These are phyloP conservation scores for Pezicula radicicola DNA, from an alignment of 2,329 filamentous ascomycete species.

Conservation along the genomic window DNA sequence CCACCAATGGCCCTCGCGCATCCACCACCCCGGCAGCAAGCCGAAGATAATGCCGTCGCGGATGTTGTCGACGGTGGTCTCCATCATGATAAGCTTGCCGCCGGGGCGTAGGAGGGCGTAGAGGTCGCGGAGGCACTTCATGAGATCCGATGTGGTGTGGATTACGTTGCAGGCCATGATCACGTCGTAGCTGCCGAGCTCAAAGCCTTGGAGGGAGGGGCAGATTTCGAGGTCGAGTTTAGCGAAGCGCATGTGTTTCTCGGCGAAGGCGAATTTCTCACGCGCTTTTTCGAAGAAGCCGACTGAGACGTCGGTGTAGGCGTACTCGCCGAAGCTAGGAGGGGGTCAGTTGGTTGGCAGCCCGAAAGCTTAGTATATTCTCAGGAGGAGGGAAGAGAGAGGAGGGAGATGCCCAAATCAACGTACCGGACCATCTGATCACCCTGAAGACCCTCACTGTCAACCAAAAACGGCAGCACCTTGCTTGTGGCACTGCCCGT, in stretches of 20 bases:
- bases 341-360: neutral
- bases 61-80: slow-evolving; percentile 9
- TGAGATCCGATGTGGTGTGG: slow-evolving; percentile 14
- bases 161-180: slow-evolving; percentile 15
- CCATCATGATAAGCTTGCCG: slow-evolving; percentile 21
- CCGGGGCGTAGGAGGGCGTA: slow-evolving; percentile 22
- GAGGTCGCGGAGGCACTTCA: slow-evolving; percentile 17
- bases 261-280: neutral
- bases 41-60: slow-evolving; percentile 2
- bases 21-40: slow-evolving; percentile 6
- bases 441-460: neutral
- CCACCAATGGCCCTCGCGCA: neutral
- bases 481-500: neutral
- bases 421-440: neutral
- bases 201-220: slow-evolving; percentile 12
- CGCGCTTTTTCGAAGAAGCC: slow-evolving; percentile 33
- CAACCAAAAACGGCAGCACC: neutral
- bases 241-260: neutral
- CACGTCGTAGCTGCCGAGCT: slow-evolving; percentile 9
- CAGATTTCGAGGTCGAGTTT: slow-evolving; percentile 1
- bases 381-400: neutral
- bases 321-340: slow-evolving; percentile 10
- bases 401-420: neutral
- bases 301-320: slow-evolving; percentile 16
- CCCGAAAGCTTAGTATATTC: neutral